Evolutionary conservation across 225 moss, liverwort and hornwort species (phyloP), one percentile per base, ranked within the genome.

Genomic region (Lunularia cruciata): DNA sequence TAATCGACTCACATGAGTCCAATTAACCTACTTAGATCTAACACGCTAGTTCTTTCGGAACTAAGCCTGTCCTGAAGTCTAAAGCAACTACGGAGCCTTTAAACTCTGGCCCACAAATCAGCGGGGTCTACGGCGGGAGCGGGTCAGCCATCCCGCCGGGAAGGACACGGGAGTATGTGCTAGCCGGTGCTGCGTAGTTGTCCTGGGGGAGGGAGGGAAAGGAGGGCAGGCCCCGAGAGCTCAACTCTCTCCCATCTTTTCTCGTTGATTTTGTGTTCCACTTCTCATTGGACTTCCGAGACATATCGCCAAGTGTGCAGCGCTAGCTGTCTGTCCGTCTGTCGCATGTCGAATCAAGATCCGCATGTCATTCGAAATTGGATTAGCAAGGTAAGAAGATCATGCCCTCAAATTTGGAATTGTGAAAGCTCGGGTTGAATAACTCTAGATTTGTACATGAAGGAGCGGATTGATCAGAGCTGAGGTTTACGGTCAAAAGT

Each of bases 261-360:
- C 53, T 7, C 53, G 4, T 53, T 26, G 7, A 18, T 53, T 53
- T 53, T 6, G 3, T 52, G 23, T 26, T 25, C 1, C 6, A 25
- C 23, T 23, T 5, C 8, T 23, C 7, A 1, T 6, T 55, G 55
- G 28, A 8, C 13, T 14, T 31, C 27, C 9, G 53, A 26, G 8
- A 18, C 56, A 32, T 30, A 32, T 31, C 56, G 56, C 56, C 56
- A 57, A 32, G 56, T 57, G 56, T n/a, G 31, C n/a, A n/a, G n/a
- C n/a, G n/a, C n/a, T 32, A 18, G 32, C 32, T 30, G 8, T 16
- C 23, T n/a, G n/a, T n/a, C n/a, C n/a, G n/a, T 5, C 52, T 25
- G 26, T 4, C 11, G 23, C 52, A 23, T 2, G n/a, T 52, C 6
- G 13, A 10, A 30, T 57, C 16, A 33, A 31, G 56, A 57, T 57